phyloP scores from a whole-genome alignment of 257 asterid genomes.

The Misopates orontium region DNA sequence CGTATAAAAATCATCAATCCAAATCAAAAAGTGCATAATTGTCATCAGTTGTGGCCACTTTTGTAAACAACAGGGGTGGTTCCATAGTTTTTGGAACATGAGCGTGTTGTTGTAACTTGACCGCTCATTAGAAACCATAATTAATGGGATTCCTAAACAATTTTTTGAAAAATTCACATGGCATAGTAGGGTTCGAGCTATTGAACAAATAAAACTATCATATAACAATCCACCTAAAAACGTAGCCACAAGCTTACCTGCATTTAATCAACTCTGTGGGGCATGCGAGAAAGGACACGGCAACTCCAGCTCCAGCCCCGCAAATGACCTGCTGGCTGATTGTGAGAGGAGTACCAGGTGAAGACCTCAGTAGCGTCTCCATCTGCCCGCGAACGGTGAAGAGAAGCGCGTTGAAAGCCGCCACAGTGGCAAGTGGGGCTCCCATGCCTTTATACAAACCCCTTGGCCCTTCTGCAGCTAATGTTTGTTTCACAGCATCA shows the following conservation, averaged over 20 bases:
- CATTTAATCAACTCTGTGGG: constrained; percentile 91
- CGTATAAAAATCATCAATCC: no score
- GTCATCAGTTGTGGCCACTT: no score
- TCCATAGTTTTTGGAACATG: no score
- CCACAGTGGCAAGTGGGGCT: constrained; percentile 88
- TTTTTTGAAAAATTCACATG: not conserved
- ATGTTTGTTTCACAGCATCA: constrained; percentile 84
- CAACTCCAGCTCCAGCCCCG: constrained; percentile 93
- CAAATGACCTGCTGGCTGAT: constrained; percentile 72
- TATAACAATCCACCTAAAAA: not conserved
- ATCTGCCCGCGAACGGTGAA: constrained; percentile 82
- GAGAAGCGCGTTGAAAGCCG: constrained; percentile 82
- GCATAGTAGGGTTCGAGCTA: no score
- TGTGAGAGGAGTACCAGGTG: constrained; percentile 67
- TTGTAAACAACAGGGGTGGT: no score
- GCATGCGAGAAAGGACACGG: constrained; percentile 83
- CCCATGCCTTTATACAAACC: constrained; percentile 98
- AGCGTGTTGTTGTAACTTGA: no score
- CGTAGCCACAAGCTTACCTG: constrained; percentile 49
- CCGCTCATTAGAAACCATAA: no score
- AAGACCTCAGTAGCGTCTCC: constrained; percentile 74
- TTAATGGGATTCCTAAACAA: no score
- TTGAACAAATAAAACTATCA: not conserved
- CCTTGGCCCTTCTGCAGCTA: constrained; percentile 88
- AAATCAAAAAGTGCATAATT: no score